phyloP scores from a whole-genome alignment of 1,139 yeast genomes.

The Pichia sorboxylosa region DNA sequence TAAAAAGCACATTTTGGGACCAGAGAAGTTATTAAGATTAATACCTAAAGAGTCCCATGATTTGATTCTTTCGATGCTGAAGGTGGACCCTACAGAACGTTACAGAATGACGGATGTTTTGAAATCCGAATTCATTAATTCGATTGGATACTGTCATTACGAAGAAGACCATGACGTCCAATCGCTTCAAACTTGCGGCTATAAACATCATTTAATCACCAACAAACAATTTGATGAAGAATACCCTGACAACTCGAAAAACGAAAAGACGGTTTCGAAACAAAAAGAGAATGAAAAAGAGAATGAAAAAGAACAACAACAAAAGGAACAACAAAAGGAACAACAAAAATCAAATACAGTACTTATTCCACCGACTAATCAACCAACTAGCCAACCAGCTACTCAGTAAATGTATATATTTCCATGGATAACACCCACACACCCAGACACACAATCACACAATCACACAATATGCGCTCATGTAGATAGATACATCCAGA shows the following conservation, averaged over 20 bases:
- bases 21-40: constrained; percentile 76
- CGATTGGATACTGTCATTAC: constrained; percentile 35
- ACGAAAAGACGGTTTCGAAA: too few relatives aligned
- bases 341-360: too few relatives aligned
- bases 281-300: constrained; percentile 31
- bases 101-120: constrained; percentile 59
- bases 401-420: too few relatives aligned
- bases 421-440: too few relatives aligned
- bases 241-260: constrained; percentile 27
- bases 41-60: constrained; percentile 82
- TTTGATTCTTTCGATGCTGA: constrained; percentile 63
- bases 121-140: constrained; percentile 59
- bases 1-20: constrained; percentile 40
- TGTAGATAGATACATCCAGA: too few relatives aligned
- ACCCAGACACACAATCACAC: too few relatives aligned
- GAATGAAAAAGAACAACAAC: constrained; percentile 20
- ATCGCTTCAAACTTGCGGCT: constrained; percentile 8
- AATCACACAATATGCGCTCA: too few relatives aligned
- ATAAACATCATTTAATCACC: constrained; percentile 38
- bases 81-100: constrained; percentile 54
- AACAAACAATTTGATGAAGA: constrained; percentile 39
- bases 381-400: too few relatives aligned
- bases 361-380: too few relatives aligned
- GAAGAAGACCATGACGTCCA: constrained; percentile 10
- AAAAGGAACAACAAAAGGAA: constrained; percentile 1